Evolutionary conservation across 2,329 filamentous ascomycete species (phyloP).

Genomic region (Sporothrix variecibatus): DNA sequence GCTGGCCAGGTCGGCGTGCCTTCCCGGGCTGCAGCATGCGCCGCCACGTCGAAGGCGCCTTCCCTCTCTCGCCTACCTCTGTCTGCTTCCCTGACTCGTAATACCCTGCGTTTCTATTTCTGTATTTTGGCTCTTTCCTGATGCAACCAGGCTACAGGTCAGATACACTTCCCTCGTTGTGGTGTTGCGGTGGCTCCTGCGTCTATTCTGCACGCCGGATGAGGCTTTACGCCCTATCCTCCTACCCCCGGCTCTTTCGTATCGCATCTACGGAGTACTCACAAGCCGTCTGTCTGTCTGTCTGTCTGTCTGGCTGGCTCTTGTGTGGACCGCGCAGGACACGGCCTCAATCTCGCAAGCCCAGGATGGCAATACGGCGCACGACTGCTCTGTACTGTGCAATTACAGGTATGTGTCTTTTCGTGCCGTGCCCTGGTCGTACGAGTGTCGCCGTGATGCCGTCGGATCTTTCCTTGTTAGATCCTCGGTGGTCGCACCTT

Average conservation of each 20-base stretch:
- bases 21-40: conserved; percentile 6
- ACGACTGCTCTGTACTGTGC: background rate
- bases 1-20: conserved; percentile 2
- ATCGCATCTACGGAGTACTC: background rate
- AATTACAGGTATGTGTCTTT: background rate
- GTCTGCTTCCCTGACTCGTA: conserved; percentile 4
- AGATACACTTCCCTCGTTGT: background rate
- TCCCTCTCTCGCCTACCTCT: background rate
- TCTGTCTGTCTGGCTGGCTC: too few species aligned
- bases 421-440: background rate
- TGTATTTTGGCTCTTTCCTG: conserved; percentile 21
- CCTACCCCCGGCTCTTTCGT: background rate
- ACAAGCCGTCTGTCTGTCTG: background rate
- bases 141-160: background rate
- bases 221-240: background rate
- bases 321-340: background rate
- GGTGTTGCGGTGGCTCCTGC: background rate
- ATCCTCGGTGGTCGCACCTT: background rate
- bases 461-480: conserved; percentile 4
- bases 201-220: background rate
- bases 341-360: background rate
- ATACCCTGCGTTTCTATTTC: conserved; percentile 21
- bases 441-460: conserved; percentile 5
- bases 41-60: background rate
- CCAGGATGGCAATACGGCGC: background rate